Conservation (phyloP, 2,329 filamentous ascomycete species). For the Xylaria digitata region DNA sequence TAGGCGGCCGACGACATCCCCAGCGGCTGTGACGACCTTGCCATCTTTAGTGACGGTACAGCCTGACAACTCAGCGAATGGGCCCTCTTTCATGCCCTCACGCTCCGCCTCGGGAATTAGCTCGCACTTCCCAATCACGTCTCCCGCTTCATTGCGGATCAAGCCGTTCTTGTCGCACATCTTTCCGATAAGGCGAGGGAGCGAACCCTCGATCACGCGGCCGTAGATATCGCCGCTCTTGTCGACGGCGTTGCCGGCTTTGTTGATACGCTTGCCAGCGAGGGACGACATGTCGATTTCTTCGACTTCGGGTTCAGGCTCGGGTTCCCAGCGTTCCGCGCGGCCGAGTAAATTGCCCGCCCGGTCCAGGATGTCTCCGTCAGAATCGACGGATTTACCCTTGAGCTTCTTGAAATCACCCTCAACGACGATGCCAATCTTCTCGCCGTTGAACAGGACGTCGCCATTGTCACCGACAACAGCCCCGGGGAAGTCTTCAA, state of each 20-base stretch:
- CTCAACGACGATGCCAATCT: slow-evolving; percentile 71
- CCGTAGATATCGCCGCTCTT: slow-evolving; percentile 67
- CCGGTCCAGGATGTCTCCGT: slow-evolving; percentile 75
- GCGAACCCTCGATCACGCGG: slow-evolving; percentile 74
- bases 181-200: slow-evolving; percentile 71
- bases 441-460: slow-evolving; percentile 62
- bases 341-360: slow-evolving; percentile 74
- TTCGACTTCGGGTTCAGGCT: slow-evolving; percentile 59
- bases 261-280: slow-evolving; percentile 78
- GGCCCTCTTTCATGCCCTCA: slow-evolving; percentile 71
- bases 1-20: slow-evolving; percentile 78
- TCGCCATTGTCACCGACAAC: slow-evolving; percentile 65
- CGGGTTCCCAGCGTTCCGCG: slow-evolving; percentile 74
- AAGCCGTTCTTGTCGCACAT: slow-evolving; percentile 79
- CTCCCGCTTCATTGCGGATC: slow-evolving; percentile 78
- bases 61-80: slow-evolving; percentile 74
- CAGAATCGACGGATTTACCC: slow-evolving; percentile 74
- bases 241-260: slow-evolving; percentile 72
- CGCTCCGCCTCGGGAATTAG: slow-evolving; percentile 75
- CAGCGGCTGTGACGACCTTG: slow-evolving; percentile 72
- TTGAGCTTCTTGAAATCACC: slow-evolving; percentile 72
- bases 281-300: slow-evolving; percentile 69
- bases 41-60: slow-evolving; percentile 76
- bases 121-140: slow-evolving; percentile 75
- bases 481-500: slow-evolving; percentile 68